Conservation (phyloP, 768 basidiomycete species). For the Suillus plorans region DNA sequence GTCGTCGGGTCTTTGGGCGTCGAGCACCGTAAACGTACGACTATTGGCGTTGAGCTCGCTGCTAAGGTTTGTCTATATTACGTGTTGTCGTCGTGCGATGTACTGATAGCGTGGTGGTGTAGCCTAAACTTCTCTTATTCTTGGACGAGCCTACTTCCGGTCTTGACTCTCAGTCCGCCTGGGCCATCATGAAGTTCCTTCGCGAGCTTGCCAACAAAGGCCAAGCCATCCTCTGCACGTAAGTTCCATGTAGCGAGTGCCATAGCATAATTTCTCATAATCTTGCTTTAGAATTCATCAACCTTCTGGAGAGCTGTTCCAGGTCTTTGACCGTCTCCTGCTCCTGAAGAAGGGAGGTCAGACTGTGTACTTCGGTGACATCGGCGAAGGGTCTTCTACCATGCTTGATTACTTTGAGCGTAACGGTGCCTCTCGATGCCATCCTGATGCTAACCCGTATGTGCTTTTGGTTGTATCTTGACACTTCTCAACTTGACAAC, state of each 20-base stretch:
- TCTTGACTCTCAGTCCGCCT: slow-evolving; percentile 67
- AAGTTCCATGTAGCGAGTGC: not conserved
- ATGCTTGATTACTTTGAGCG: slow-evolving; percentile 76
- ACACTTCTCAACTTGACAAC: not conserved
- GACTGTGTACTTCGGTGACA: slow-evolving; percentile 93
- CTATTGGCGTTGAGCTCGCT: slow-evolving; percentile 90
- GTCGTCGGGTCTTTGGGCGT: slow-evolving; percentile 69
- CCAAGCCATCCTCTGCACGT: slow-evolving; percentile 85
- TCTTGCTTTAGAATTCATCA: slow-evolving; percentile 58
- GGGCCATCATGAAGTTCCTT: slow-evolving; percentile 80
- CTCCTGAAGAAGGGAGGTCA: slow-evolving; percentile 77
- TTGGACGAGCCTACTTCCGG: slow-evolving; percentile 53
- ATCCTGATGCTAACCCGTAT: slow-evolving; percentile 73
- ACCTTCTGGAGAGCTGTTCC: slow-evolving; percentile 82
- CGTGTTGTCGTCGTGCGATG: slow-evolving; percentile 46
- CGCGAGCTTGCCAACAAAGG: slow-evolving; percentile 82
- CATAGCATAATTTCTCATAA: not conserved
- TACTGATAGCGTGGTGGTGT: slow-evolving; percentile 24
- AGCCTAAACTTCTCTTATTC: slow-evolving; percentile 22
- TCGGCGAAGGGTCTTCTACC: slow-evolving; percentile 68
- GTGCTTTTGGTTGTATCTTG: slow-evolving; percentile 16
- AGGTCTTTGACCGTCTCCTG: slow-evolving; percentile 76
- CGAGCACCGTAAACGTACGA: slow-evolving; percentile 80
- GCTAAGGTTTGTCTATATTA: slow-evolving; percentile 64
- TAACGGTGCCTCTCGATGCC: slow-evolving; percentile 68